Evolutionary conservation across 2,329 filamentous ascomycete species (phyloP).

Genomic region (Huntiella decipiens): DNA sequence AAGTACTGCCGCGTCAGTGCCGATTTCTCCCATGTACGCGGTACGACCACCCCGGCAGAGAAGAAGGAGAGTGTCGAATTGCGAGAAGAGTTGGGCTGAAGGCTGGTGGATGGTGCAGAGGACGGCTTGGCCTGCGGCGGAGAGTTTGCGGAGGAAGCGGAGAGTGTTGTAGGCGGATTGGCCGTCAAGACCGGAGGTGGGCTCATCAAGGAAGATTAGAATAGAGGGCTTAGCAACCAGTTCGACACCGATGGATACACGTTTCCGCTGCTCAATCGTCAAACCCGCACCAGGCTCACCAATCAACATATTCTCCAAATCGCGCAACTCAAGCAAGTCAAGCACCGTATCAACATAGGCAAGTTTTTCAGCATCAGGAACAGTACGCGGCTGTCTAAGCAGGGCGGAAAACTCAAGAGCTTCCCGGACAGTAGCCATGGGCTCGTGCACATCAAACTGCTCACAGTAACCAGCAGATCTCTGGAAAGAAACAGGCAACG

Average conservation of each 20-base stretch:
- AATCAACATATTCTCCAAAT: constrained; percentile 29
- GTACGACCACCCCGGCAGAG: constrained; percentile 46
- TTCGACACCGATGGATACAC: constrained; percentile 41
- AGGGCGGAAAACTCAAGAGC: constrained; percentile 38
- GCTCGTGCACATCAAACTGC: constrained; percentile 62
- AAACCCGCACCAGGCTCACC: constrained; percentile 31
- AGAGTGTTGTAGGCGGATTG: constrained; percentile 48
- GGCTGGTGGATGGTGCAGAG: constrained; percentile 55
- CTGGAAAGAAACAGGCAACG: constrained; percentile 55
- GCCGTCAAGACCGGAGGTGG: constrained; percentile 47
- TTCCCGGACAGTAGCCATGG: constrained; percentile 56
- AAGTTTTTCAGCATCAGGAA: constrained; percentile 40
- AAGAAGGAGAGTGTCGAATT: constrained; percentile 47
- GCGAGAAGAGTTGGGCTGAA: constrained; percentile 43
- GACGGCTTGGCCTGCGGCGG: constrained; percentile 46
- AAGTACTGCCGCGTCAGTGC: constrained; percentile 28
- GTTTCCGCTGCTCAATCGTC: constrained; percentile 33
- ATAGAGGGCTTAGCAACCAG: constrained; percentile 46
- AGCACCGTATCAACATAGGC: constrained; percentile 61
- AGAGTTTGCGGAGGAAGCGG: constrained; percentile 46
- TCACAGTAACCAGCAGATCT: constrained; percentile 65
- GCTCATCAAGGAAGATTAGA: constrained; percentile 41
- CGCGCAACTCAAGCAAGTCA: constrained; percentile 34
- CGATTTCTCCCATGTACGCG: constrained; percentile 49
- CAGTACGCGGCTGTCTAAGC: constrained; percentile 49